These are phyloP conservation scores for Phytopythium boreale DNA, from an alignment of 352 stramenopile species.

Conservation along the genomic window DNA sequence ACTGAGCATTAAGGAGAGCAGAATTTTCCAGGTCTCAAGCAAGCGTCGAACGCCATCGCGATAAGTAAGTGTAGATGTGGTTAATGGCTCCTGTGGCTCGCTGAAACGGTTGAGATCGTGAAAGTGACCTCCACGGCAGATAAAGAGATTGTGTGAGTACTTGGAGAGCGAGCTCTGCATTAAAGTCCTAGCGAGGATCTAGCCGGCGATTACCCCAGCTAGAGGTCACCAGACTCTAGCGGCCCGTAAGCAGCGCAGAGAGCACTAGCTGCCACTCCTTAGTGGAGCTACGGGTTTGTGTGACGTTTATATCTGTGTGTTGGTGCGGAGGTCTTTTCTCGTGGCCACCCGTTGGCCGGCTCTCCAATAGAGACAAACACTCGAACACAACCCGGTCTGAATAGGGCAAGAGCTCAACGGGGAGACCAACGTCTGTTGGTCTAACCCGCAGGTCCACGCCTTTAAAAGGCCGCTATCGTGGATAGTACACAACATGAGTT, in stretches of 20 bases:
- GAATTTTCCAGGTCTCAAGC: constrained; percentile 1
- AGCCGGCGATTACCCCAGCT: constrained; percentile 1
- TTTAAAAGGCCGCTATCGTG: constrained; percentile 4
- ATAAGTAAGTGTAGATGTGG: background rate
- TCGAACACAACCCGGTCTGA: constrained; percentile 3
- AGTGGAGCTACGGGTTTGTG: constrained; percentile 2
- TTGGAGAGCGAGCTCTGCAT: background rate
- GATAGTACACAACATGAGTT: too few relatives aligned
- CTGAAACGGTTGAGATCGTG: background rate
- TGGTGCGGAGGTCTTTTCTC: background rate
- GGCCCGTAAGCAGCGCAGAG: background rate
- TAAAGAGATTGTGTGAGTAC: constrained; percentile 2
- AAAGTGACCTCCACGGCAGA: background rate
- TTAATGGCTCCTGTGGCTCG: background rate
- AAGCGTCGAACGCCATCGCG: background rate
- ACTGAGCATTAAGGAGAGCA: background rate
- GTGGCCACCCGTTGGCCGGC: background rate
- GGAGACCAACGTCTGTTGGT: background rate
- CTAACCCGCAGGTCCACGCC: background rate
- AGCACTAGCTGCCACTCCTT: background rate
- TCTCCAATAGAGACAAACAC: background rate
- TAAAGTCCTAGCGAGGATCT: constrained; percentile 3
- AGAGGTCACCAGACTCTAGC: background rate
- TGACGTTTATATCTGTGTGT: constrained; percentile 3
- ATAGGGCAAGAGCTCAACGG: constrained; percentile 3